phyloP scores from a whole-genome alignment of 306 rosid species.

The Acacia crassicarpa region DNA sequence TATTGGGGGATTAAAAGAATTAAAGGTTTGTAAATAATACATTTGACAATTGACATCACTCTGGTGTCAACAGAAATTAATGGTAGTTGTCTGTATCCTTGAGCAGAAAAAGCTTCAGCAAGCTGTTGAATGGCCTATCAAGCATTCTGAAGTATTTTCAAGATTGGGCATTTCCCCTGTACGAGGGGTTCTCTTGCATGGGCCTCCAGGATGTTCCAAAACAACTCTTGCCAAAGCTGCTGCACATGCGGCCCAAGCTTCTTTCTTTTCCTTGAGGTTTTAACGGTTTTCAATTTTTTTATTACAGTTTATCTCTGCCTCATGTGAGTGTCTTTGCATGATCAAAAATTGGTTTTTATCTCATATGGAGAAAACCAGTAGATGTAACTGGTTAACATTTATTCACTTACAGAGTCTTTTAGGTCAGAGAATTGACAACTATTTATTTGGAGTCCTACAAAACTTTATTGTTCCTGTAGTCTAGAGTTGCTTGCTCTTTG shows the following conservation, averaged over 20 bases:
- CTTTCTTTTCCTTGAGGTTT: conserved; percentile 93
- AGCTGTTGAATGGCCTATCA: conserved; percentile 94
- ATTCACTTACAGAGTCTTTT: neutral
- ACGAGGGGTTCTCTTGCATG: conserved; percentile 91
- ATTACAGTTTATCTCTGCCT: conserved; percentile 16
- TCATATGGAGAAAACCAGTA: neutral
- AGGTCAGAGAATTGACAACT: conserved; percentile 4
- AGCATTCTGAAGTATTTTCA: conserved; percentile 62
- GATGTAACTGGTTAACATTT: neutral
- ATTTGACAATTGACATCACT: conserved; percentile 24
- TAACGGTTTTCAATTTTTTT: conserved; percentile 24
- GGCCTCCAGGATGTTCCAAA: conserved; percentile 98
- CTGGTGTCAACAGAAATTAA: conserved; percentile 16
- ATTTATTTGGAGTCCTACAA: conserved; percentile 20
- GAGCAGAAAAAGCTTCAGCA: conserved; percentile 81
- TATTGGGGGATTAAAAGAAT: conserved; percentile 80
- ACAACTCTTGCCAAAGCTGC: conserved; percentile 97
- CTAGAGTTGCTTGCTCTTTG: neutral
- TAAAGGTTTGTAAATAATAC: conserved; percentile 64
- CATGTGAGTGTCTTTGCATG: neutral
- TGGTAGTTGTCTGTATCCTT: conserved; percentile 24
- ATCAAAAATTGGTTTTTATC: neutral
- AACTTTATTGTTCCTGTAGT: neutral
- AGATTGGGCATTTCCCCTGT: conserved; percentile 86
- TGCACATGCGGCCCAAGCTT: conserved; percentile 89